Percentiles rank a stretch among this genome's conserved stretches.
Conservation (phyloP, 495 filamentous ascomycete genomes). For the Neurospora sp. region DNA sequence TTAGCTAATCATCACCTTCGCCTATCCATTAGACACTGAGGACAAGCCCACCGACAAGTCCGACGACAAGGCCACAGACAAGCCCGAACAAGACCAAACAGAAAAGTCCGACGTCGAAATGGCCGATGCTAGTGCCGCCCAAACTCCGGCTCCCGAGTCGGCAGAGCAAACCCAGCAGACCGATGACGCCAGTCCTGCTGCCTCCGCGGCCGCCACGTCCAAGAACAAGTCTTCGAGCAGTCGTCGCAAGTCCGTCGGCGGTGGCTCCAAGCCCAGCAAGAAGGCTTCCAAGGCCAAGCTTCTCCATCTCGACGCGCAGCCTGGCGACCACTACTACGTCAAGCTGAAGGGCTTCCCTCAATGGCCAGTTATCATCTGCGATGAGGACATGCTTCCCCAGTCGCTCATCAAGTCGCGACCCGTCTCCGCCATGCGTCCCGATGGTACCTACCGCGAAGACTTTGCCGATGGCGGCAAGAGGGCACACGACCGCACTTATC, state of each 20-base stretch:
- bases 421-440: slow-evolving; percentile 65
- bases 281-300: slow-evolving; percentile 68
- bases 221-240: slow-evolving; percentile 35
- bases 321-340: slow-evolving; percentile 78
- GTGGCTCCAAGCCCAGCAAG: slow-evolving; percentile 67
- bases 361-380: slow-evolving; percentile 84
- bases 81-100: slow-evolving; percentile 4
- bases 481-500: slow-evolving; percentile 70
- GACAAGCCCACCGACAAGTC: slow-evolving; percentile 4
- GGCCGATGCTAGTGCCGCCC: slow-evolving; percentile 19
- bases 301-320: slow-evolving; percentile 64
- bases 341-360: slow-evolving; percentile 81
- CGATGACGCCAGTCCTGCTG: slow-evolving; percentile 16
- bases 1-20: slow-evolving; percentile 12
- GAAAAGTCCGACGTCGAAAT: slow-evolving; percentile 29
- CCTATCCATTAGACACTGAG: neutral
- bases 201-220: slow-evolving; percentile 16
- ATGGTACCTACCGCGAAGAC: slow-evolving; percentile 76
- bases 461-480: slow-evolving; percentile 77
- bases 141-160: slow-evolving; percentile 18
- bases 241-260: slow-evolving; percentile 57
- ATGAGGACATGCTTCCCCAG: slow-evolving; percentile 80
- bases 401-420: slow-evolving; percentile 61
- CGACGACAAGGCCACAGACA: slow-evolving; percentile 16
- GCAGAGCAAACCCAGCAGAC: slow-evolving; percentile 17